A percentile compares a stretch with the other conserved stretches of the same genome.
phyloP scores from a whole-genome alignment of 2,329 filamentous ascomycete genomes.

The Domatiomyces catenatus region DNA sequence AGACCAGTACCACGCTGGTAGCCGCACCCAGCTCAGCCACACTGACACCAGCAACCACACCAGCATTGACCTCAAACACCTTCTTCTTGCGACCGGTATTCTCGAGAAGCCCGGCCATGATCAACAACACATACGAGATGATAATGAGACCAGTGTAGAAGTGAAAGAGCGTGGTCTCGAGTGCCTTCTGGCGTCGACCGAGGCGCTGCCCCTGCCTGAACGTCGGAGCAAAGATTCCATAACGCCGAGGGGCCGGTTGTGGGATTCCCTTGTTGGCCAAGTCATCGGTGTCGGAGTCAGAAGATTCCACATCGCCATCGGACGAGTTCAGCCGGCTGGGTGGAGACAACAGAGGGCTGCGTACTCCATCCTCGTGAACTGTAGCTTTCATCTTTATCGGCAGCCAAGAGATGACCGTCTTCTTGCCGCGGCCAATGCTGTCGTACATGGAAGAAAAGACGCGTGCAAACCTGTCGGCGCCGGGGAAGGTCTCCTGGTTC shows the following conservation, averaged over 20 bases:
- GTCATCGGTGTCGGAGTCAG: conserved; percentile 10
- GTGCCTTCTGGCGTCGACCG: conserved; percentile 25
- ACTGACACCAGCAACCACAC: conserved; percentile 54
- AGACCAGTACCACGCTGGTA: conserved; percentile 8
- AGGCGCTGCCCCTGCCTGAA: conserved; percentile 1
- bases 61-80: conserved; percentile 56
- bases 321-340: conserved; percentile 1
- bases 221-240: neutral
- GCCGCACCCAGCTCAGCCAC: conserved; percentile 29
- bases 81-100: conserved; percentile 52
- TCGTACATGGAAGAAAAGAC: conserved; percentile 37
- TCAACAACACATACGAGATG: conserved; percentile 47
- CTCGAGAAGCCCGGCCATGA: conserved; percentile 50
- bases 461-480: conserved; percentile 44
- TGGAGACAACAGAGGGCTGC: conserved; percentile 4
- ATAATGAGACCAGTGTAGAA: conserved; percentile 40
- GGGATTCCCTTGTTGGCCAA: neutral
- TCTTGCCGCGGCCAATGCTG: conserved; percentile 36
- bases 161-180: conserved; percentile 42
- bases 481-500: conserved; percentile 47
- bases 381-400: neutral
- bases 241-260: neutral
- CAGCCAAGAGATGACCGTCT: conserved; percentile 6
- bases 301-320: conserved; percentile 9
- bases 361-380: neutral